Percentiles rank a stretch among this genome's conserved stretches.
Conservation (phyloP, 495 filamentous ascomycete genomes). For the Aspergillus asperescens region DNA sequence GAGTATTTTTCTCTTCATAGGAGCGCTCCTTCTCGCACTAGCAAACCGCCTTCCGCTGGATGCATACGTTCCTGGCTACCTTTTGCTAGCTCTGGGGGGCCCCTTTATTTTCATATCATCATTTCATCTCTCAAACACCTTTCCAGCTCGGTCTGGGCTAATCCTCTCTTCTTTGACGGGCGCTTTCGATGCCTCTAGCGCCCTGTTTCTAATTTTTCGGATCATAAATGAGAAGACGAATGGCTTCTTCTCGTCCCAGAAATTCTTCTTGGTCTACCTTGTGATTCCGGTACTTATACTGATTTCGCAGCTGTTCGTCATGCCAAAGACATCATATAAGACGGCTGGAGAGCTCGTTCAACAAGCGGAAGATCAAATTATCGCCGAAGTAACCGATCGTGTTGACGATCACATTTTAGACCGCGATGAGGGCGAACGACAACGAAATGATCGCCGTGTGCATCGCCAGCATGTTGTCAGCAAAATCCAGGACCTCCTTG, state of each 20-base stretch:
- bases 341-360: slow-evolving; percentile 78
- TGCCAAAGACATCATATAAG: slow-evolving; percentile 81
- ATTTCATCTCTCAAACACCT: slow-evolving; percentile 91
- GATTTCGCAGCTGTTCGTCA: slow-evolving; percentile 62
- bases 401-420: slow-evolving; percentile 49
- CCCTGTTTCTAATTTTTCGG: slow-evolving; percentile 82
- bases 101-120: slow-evolving; percentile 88
- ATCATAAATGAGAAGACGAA: slow-evolving; percentile 61
- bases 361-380: slow-evolving; percentile 55
- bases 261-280: slow-evolving; percentile 76
- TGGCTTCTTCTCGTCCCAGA: slow-evolving; percentile 55
- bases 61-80: slow-evolving; percentile 71
- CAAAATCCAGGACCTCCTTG: slow-evolving; percentile 69
- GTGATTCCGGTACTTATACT: slow-evolving; percentile 67
- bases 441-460: slow-evolving; percentile 57
- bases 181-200: slow-evolving; percentile 83
- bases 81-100: slow-evolving; percentile 77
- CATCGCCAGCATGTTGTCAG: slow-evolving; percentile 63
- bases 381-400: slow-evolving; percentile 49
- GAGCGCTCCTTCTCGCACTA: slow-evolving; percentile 65
- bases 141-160: slow-evolving; percentile 76
- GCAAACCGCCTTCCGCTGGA: slow-evolving; percentile 59
- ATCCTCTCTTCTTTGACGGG: slow-evolving; percentile 83
- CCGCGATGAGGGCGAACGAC: slow-evolving; percentile 49
- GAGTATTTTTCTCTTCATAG: slow-evolving; percentile 60